Percentiles rank a stretch among this genome's conserved stretches.
phyloP scores from a whole-genome alignment of 176 grass and related monocot genomes.

The Metroxylon sagu region DNA sequence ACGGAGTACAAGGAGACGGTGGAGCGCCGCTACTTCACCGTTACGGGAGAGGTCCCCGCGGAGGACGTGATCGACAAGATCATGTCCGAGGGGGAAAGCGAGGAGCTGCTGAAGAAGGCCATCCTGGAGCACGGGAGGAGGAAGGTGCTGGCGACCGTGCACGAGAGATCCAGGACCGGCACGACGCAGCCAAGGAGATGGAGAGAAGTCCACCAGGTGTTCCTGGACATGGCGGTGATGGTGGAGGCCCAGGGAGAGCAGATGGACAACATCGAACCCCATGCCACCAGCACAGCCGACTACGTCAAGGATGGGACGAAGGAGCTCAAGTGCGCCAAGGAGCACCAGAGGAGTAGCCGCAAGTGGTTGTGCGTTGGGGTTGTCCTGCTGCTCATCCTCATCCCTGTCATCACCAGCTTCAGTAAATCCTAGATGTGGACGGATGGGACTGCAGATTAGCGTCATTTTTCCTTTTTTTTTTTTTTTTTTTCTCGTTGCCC shows the following conservation, averaged over 20 bases:
- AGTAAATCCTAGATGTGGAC: constrained; percentile 51
- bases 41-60: constrained; percentile 74
- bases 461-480: too few relatives aligned
- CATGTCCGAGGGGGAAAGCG: constrained; percentile 72
- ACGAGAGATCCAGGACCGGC: constrained; percentile 84
- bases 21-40: constrained; percentile 81
- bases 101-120: constrained; percentile 73
- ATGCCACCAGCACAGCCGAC: constrained; percentile 53
- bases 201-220: constrained; percentile 86
- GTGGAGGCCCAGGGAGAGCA: constrained; percentile 76
- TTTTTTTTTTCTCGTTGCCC: too few relatives aligned
- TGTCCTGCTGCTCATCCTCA: constrained; percentile 55
- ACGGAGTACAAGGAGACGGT: constrained; percentile 86
- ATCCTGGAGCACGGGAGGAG: constrained; percentile 67
- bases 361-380: constrained; percentile 84
- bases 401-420: constrained; percentile 68
- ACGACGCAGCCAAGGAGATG: constrained; percentile 64
- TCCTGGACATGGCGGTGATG: constrained; percentile 85
- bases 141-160: constrained; percentile 52
- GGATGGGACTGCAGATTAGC: too few relatives aligned
- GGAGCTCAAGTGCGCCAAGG: constrained; percentile 58
- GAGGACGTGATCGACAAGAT: constrained; percentile 86
- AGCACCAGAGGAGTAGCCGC: constrained; percentile 75
- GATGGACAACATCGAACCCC: constrained; percentile 64
- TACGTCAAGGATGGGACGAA: constrained; percentile 71